These are phyloP conservation scores for Mycena metata DNA, from an alignment of 768 basidiomycete species.

Conservation along the genomic window DNA sequence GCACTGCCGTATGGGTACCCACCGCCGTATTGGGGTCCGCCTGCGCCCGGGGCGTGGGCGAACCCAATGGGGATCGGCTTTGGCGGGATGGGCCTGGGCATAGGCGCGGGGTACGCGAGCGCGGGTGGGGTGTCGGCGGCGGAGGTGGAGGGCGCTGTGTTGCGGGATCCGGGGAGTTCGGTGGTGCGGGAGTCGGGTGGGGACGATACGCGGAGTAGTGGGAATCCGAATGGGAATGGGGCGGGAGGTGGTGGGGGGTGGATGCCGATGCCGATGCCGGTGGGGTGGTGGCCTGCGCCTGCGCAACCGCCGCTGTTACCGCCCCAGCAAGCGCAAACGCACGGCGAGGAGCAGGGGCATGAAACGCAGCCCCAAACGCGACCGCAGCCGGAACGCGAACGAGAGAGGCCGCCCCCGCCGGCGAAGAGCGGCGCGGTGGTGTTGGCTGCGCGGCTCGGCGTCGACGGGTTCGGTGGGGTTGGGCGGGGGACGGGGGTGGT, in stretches of 20 bases:
- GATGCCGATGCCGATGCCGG: neutral
- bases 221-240: neutral
- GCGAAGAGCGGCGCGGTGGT: constrained; percentile 32
- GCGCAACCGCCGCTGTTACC: no score
- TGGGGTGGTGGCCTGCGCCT: constrained; percentile 15
- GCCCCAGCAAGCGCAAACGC: no score
- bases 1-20: constrained; percentile 7
- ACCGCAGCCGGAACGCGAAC: neutral
- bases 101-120: no score
- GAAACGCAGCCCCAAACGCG: neutral
- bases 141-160: neutral
- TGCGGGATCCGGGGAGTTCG: no score
- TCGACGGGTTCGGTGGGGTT: constrained; percentile 1
- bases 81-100: neutral
- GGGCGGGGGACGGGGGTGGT: constrained; percentile 9
- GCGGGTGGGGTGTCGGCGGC: neutral
- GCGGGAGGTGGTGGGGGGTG: neutral
- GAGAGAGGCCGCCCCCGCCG: constrained; percentile 31
- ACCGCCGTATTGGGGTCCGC: neutral
- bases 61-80: no score
- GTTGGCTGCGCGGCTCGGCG: constrained; percentile 17
- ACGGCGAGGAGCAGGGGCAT: neutral
- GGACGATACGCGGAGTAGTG: no score
- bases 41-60: neutral
- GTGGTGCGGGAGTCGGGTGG: no score